Percentiles rank a stretch among this genome's conserved stretches.
Conservation (phyloP, 1,139 yeast genomes). For the Casaregolazyma suthepensis region DNA sequence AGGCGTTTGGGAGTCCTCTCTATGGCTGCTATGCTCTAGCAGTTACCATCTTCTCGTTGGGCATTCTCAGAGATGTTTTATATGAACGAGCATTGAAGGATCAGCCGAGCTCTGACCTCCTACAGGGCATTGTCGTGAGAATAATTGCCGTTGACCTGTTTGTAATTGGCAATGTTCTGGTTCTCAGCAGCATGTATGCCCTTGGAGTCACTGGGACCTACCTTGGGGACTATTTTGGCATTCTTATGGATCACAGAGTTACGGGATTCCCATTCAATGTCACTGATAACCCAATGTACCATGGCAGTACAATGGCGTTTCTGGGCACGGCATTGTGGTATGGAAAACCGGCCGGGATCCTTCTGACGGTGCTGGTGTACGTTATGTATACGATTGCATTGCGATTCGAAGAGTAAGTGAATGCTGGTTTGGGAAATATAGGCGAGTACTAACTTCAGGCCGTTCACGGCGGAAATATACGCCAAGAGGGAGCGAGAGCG, state of each 20-base stretch:
- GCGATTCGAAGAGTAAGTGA: slow-evolving; percentile 61
- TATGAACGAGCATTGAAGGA: slow-evolving; percentile 63
- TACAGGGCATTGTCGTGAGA: slow-evolving; percentile 38
- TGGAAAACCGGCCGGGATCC: slow-evolving; percentile 84
- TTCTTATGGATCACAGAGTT: slow-evolving; percentile 83
- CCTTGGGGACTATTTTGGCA: slow-evolving; percentile 95
- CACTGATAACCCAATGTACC: slow-evolving; percentile 92
- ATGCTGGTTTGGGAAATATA: neutral
- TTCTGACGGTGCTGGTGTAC: slow-evolving; percentile 65
- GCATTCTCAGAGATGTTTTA: slow-evolving; percentile 71
- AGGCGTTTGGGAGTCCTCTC: slow-evolving; percentile 59
- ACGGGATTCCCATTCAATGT: slow-evolving; percentile 93
- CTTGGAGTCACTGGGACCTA: slow-evolving; percentile 95
- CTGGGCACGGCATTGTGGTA: slow-evolving; percentile 84
- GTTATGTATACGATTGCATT: slow-evolving; percentile 80
- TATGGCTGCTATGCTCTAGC: slow-evolving; percentile 84
- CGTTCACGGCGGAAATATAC: slow-evolving; percentile 87
- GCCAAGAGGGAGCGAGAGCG: slow-evolving; percentile 50
- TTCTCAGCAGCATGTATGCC: slow-evolving; percentile 82
- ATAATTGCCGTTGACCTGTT: slow-evolving; percentile 45
- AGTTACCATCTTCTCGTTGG: slow-evolving; percentile 71
- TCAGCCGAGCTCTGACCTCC: slow-evolving; percentile 35
- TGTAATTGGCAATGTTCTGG: slow-evolving; percentile 70
- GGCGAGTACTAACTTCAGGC: slow-evolving; percentile 33
- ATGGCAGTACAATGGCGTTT: slow-evolving; percentile 84